These are phyloP conservation scores for Heterotrichella gracilis DNA, from an alignment of 352 stramenopile species.

Conservation along the genomic window DNA sequence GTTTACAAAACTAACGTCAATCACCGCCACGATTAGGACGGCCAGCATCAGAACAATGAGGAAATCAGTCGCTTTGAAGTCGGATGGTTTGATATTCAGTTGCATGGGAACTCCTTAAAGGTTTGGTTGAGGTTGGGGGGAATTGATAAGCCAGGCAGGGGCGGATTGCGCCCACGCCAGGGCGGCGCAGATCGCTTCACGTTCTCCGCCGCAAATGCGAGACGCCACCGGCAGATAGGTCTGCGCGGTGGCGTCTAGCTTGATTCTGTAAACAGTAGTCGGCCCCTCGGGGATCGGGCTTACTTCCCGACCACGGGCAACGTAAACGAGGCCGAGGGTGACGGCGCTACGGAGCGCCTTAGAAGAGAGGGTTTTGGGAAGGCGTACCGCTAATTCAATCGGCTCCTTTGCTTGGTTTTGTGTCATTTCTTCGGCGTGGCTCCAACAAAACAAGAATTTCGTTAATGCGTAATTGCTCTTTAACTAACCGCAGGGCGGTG, in stretches of 20 bases:
- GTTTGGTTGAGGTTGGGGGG: not conserved
- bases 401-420: not conserved
- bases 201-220: not conserved
- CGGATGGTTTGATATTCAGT: slow-evolving; percentile 4
- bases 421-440: not conserved
- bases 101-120: slow-evolving; percentile 1
- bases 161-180: not conserved
- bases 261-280: slow-evolving; percentile 6
- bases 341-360: not conserved
- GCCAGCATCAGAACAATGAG: not conserved
- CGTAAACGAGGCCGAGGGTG: not conserved
- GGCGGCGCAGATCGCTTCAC: not conserved
- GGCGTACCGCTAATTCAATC: not conserved
- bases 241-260: not conserved
- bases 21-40: not conserved
- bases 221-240: not conserved
- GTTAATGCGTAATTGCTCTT: slow-evolving; percentile 6
- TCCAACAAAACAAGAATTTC: slow-evolving; percentile 7
- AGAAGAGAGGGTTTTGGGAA: slow-evolving; percentile 1
- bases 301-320: not conserved
- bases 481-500: not conserved
- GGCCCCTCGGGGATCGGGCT: not conserved
- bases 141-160: not conserved
- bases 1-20: slow-evolving; percentile 7
- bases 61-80: slow-evolving; percentile 4